Percentiles rank a stretch among this genome's conserved stretches.
Conservation (phyloP, 2,329 filamentous ascomycete species). For the Ceratocystis smalleyi region DNA sequence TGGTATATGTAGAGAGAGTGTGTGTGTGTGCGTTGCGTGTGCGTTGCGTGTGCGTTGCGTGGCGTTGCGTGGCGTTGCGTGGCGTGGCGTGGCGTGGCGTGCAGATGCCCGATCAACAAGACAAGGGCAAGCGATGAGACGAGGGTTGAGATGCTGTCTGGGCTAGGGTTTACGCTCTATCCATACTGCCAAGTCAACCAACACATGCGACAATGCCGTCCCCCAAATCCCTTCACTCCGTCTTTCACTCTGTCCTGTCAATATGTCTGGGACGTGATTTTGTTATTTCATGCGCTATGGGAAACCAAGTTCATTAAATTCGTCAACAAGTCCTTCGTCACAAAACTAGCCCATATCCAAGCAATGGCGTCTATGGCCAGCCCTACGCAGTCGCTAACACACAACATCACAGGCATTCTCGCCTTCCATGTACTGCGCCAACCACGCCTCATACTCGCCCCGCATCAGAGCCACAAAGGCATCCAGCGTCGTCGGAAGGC, state of each 20-base stretch:
- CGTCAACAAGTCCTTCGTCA: background rate
- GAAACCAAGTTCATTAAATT: background rate
- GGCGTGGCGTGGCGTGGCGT: too few species aligned
- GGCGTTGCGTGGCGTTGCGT: too few species aligned
- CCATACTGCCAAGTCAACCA: background rate
- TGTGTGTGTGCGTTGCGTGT: background rate
- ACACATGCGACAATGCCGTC: background rate
- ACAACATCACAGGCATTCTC: background rate
- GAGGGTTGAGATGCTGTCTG: background rate
- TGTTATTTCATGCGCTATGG: background rate
- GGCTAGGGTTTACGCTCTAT: background rate
- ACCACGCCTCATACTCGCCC: constrained; percentile 9
- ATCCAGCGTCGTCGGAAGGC: constrained; percentile 8
- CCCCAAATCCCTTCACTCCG: background rate
- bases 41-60: too few species aligned
- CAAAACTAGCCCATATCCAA: background rate
- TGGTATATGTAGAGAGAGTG: background rate
- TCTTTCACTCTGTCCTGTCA: background rate
- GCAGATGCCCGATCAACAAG: background rate
- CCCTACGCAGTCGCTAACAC: background rate
- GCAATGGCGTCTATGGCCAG: background rate
- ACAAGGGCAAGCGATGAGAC: background rate
- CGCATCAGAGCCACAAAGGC: constrained; percentile 13
- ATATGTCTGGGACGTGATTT: background rate
- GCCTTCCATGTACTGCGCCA: background rate